phyloP scores from a whole-genome alignment of 2,329 filamentous ascomycete genomes.

The Claviceps arundinis region DNA sequence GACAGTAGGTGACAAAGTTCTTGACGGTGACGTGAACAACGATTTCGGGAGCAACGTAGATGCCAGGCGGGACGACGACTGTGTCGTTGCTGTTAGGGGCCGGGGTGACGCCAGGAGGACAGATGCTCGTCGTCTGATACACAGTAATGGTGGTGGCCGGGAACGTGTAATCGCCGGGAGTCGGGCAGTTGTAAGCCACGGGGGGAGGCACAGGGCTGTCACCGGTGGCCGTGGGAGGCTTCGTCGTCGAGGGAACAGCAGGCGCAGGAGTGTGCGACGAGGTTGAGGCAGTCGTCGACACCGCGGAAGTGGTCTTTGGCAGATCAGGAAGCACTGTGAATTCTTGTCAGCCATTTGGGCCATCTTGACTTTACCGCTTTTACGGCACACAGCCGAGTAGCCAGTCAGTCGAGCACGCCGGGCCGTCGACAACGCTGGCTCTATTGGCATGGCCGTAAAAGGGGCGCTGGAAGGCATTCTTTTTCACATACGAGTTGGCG shows the following conservation, averaged over 20 bases:
- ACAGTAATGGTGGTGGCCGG: conserved; percentile 58
- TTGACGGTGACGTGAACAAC: conserved; percentile 58
- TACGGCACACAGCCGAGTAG: too few relatives aligned
- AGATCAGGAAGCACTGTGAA: too few relatives aligned
- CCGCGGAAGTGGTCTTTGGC: too few relatives aligned
- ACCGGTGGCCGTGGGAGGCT: conserved; percentile 17
- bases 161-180: conserved; percentile 63
- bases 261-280: conserved; percentile 4
- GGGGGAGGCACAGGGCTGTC: conserved; percentile 28
- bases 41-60: conserved; percentile 56
- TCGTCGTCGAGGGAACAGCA: conserved; percentile 1
- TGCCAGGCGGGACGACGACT: conserved; percentile 52
- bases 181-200: conserved; percentile 40
- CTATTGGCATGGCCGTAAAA: too few relatives aligned
- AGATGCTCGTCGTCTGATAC: conserved; percentile 52
- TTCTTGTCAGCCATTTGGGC: too few relatives aligned
- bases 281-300: neutral
- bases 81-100: conserved; percentile 41
- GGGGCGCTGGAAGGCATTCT: too few relatives aligned
- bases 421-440: too few relatives aligned
- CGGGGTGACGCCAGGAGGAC: conserved; percentile 54
- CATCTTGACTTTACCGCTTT: too few relatives aligned
- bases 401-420: too few relatives aligned
- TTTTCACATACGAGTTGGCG: conserved; percentile 44
- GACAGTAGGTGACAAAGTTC: conserved; percentile 33